phyloP scores from a whole-genome alignment of 2,329 filamentous ascomycete species.

The Sodiomyces alkalinus region DNA sequence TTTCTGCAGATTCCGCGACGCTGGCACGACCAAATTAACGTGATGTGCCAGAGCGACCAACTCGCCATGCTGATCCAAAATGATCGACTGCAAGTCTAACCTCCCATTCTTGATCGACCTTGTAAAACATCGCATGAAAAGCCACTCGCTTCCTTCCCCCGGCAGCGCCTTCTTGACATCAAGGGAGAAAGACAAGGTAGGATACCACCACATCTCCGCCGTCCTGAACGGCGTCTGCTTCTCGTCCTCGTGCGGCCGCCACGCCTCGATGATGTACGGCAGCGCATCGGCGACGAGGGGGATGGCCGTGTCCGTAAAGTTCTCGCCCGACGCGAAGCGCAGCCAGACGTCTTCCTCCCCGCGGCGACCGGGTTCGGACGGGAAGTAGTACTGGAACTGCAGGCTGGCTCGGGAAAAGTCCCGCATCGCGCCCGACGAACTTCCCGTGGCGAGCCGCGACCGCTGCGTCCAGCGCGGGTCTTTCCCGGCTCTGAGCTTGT shows the following conservation, averaged over 20 bases:
- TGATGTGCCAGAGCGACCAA: constrained; percentile 14
- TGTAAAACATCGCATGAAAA: constrained; percentile 48
- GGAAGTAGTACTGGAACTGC: constrained; percentile 12
- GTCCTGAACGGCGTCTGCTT: constrained; percentile 17
- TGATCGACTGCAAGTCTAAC: constrained; percentile 57
- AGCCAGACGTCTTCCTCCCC: constrained; percentile 47
- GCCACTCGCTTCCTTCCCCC: constrained; percentile 52
- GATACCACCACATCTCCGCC: constrained; percentile 48
- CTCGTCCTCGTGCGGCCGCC: constrained; percentile 15
- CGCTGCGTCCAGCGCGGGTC: constrained; percentile 15
- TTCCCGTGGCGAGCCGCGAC: constrained; percentile 1
- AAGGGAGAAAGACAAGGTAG: constrained; percentile 59
- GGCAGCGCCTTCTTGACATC: constrained; percentile 64
- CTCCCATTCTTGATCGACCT: constrained; percentile 57
- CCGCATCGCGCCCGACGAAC: constrained; percentile 3
- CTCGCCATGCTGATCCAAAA: constrained; percentile 34
- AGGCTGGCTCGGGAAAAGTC: constrained; percentile 4
- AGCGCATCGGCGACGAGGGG: constrained; percentile 56
- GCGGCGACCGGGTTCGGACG: constrained; percentile 4
- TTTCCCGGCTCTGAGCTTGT: constrained; percentile 8
- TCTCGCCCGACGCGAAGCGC: constrained; percentile 39
- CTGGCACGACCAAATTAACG: constrained; percentile 7
- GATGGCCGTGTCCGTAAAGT: constrained; percentile 48
- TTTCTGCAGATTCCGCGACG: constrained; percentile 8
- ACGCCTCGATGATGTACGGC: constrained; percentile 46